Evolutionary conservation across 2,329 filamentous ascomycete genomes (phyloP), one percentile per base, ranked within the genome.

Genomic region (Cercospora sp.): DNA sequence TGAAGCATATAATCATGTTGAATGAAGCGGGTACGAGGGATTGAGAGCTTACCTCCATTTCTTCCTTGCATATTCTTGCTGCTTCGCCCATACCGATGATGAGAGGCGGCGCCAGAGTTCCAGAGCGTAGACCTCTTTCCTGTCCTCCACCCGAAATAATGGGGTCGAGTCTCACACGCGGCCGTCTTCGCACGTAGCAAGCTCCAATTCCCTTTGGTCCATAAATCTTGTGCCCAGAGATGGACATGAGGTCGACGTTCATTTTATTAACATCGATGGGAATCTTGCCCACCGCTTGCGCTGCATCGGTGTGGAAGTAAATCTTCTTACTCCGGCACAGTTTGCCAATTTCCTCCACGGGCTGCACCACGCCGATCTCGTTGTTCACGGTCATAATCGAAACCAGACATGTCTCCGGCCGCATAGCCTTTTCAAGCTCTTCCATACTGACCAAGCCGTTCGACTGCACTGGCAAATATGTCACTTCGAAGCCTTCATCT

Each of bases 351-450:
- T 97, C 89, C 75, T 93, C 91, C 67, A 99, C 82, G 0, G 95
- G 95, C 81, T 99, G 95, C 67, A 99, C 96, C n/a, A 99, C 95
- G 77, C 95, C 95, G 76, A 99, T 98, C 82, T 99, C 95, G 80
- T 99, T 99, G 85, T 99, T 99, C 76, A 99, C 95, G 0, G 95
- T 90, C 95, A 99, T 99, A 80, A 99, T 92, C 78, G 94, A 97
- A 80, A 98, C 94, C 31, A 99, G 83, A 53, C 89, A 90, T 13
- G 95, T 99, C 69, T 98, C 94, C 0, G 94, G 94, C 69, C 91
- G 89, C 70, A 99, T 96, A 26, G 94, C 93, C 23, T 89, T 91
- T 82, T 96, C 91, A 31, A 99, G 87, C 74, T 95, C 88, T 51
- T 91, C 86, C 84, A 99, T 87, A 73, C 90, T 87, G 75, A 99